Evolutionary conservation across 2,329 filamentous ascomycete genomes (phyloP).

Genomic region (Pseudogymnoascus sp.): DNA sequence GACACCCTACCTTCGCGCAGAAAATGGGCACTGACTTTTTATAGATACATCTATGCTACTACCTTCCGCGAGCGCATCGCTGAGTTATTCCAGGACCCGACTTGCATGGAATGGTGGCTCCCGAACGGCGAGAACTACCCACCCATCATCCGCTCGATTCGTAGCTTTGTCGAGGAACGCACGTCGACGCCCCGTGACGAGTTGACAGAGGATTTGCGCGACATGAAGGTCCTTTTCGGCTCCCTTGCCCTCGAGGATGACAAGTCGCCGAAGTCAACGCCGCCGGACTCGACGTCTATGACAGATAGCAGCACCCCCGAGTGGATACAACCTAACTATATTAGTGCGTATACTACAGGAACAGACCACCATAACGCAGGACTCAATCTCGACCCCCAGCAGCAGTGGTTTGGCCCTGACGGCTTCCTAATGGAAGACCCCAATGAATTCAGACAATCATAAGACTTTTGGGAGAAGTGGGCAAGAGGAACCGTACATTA

Average conservation of each 20-base stretch:
- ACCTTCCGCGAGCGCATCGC: conserved; percentile 69
- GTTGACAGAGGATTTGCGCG: conserved; percentile 58
- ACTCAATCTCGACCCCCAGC: background rate
- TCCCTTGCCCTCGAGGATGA: conserved; percentile 47
- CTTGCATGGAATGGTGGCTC: conserved; percentile 80
- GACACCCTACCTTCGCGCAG: conserved; percentile 23
- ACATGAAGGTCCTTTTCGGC: conserved; percentile 67
- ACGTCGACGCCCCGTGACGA: conserved; percentile 51
- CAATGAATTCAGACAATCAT: background rate
- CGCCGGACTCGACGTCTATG: background rate
- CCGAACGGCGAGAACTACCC: conserved; percentile 71
- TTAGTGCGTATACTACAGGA: background rate
- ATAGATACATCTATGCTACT: conserved; percentile 74
- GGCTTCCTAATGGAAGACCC: background rate
- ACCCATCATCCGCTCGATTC: conserved; percentile 65
- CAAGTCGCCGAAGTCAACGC: background rate
- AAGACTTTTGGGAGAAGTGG: background rate
- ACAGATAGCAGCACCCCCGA: background rate
- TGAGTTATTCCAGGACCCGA: conserved; percentile 62
- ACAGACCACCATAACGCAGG: background rate
- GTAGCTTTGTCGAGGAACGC: conserved; percentile 73
- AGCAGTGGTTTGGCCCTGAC: background rate
- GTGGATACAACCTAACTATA: conserved; percentile 1
- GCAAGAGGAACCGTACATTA: background rate
- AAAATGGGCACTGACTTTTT: conserved; percentile 13